A percentile compares a stretch with the other conserved stretches of the same genome.
These are phyloP conservation scores for Litsea cubeba DNA, from an alignment of 164 flowering plant genomes.

Conservation along the genomic window DNA sequence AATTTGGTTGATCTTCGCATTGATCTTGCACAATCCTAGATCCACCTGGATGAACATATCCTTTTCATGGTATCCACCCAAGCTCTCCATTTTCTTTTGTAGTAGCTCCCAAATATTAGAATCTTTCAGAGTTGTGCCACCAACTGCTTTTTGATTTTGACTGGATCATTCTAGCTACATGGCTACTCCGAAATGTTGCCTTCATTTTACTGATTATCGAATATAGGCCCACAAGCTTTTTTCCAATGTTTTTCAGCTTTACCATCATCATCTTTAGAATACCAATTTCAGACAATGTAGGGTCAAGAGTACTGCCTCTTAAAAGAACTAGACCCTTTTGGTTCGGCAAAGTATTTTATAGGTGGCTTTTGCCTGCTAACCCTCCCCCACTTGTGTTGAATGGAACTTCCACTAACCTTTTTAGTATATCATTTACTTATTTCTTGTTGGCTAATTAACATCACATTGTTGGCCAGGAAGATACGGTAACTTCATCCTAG, in stretches of 20 bases:
- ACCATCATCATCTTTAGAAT: no score
- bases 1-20: no score
- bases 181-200: neutral
- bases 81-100: neutral
- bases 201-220: neutral
- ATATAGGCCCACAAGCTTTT: no score
- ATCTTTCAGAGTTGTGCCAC: neutral
- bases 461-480: neutral
- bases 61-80: neutral
- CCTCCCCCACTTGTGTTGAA: neutral
- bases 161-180: neutral
- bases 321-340: no score
- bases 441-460: neutral
- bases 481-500: neutral
- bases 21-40: no score
- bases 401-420: neutral
- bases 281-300: no score
- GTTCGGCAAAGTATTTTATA: no score
- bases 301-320: no score
- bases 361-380: no score
- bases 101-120: neutral
- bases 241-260: no score
- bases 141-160: neutral
- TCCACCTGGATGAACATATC: neutral
- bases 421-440: neutral